These are phyloP conservation scores for Aspergillus diversus DNA, from an alignment of 495 filamentous ascomycete genomes.

Conservation along the genomic window DNA sequence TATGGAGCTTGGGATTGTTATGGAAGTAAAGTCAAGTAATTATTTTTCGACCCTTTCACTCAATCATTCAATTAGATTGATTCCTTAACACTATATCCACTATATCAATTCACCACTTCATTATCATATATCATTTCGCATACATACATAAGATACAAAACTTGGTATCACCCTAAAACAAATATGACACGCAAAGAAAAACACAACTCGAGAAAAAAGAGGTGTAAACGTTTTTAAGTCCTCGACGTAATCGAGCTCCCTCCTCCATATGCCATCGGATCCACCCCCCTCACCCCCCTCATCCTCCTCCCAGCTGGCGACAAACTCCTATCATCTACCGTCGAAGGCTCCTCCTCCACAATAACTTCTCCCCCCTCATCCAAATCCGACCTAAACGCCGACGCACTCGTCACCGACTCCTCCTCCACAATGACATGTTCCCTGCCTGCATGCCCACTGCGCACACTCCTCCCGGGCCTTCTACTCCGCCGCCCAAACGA, in stretches of 20 bases:
- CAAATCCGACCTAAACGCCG: constrained; percentile 35
- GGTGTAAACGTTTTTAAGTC: constrained; percentile 24
- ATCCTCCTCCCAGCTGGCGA: background rate
- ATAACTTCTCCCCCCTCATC: constrained; percentile 31
- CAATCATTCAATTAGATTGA: too few species aligned
- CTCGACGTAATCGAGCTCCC: constrained; percentile 37
- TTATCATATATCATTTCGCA: too few species aligned
- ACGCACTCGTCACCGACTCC: constrained; percentile 17
- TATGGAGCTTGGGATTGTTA: too few species aligned
- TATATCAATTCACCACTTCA: too few species aligned
- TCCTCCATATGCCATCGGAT: constrained; percentile 30
- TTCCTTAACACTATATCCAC: too few species aligned
- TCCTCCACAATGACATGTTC: constrained; percentile 31
- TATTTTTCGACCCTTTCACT: too few species aligned
- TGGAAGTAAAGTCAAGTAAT: too few species aligned
- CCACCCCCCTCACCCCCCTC: constrained; percentile 28
- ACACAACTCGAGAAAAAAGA: constrained; percentile 10
- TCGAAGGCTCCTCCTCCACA: constrained; percentile 37
- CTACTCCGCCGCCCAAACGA: background rate
- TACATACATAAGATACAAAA: too few species aligned
- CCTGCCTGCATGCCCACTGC: background rate
- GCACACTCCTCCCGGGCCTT: background rate
- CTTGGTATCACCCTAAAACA: constrained; percentile 2
- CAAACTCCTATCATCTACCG: constrained; percentile 5
- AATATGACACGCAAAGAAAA: constrained; percentile 1